Evolutionary conservation across 345 rosid genomes (phyloP).

Genomic region (Linum usitatissimum): DNA sequence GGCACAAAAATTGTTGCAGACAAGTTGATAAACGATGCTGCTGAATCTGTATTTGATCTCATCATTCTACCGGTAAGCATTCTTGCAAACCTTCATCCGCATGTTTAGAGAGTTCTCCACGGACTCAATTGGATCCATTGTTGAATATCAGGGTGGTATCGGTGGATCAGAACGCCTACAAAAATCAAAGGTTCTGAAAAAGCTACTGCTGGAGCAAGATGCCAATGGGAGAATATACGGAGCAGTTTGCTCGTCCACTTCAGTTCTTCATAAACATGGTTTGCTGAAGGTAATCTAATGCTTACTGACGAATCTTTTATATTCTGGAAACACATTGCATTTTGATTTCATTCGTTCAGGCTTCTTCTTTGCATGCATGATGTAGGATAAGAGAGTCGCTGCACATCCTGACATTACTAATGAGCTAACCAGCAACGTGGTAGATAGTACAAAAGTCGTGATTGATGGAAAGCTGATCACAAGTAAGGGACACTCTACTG

Average conservation of each 20-base stretch:
- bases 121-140: not conserved
- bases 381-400: conserved; percentile 52
- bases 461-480: conserved; percentile 85
- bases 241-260: conserved; percentile 56
- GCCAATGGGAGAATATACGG: conserved; percentile 55
- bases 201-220: conserved; percentile 68
- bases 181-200: conserved; percentile 63
- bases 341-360: not conserved
- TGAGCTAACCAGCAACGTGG: conserved; percentile 18
- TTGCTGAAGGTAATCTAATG: conserved; percentile 46
- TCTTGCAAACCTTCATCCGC: not conserved
- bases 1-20: conserved; percentile 75
- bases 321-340: not conserved
- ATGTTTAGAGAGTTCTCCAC: not conserved
- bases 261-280: conserved; percentile 52
- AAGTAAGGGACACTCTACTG: conserved; percentile 55
- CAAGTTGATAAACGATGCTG: conserved; percentile 51
- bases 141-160: conserved; percentile 50
- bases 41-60: conserved; percentile 47
- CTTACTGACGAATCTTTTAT: not conserved
- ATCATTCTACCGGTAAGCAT: conserved; percentile 69
- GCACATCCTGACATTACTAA: conserved; percentile 40
- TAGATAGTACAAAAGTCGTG: conserved; percentile 54
- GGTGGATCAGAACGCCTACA: conserved; percentile 49
- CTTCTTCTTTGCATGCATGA: conserved; percentile 2